Evolutionary conservation across 2,329 filamentous ascomycete species (phyloP).

Genomic region (Sarocladiaceae sp.): DNA sequence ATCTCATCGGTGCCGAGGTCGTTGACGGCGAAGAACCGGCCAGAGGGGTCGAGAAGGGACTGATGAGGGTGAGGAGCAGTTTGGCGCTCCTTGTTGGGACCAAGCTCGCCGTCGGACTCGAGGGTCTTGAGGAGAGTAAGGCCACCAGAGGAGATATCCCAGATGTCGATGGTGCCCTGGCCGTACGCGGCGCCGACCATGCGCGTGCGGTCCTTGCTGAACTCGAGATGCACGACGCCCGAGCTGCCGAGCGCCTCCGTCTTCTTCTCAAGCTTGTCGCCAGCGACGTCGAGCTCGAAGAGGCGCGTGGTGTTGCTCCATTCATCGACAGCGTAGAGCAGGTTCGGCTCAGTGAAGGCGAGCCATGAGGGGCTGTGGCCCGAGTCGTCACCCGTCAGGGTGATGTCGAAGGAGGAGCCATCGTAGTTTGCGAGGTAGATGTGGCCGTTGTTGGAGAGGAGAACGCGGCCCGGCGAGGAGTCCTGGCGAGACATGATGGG

Average conservation of each 20-base stretch:
- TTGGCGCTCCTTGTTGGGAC: constrained; percentile 28
- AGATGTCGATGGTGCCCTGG: constrained; percentile 36
- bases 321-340: constrained; percentile 43
- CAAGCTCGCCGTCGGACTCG: constrained; percentile 24
- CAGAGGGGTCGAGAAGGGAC: constrained; percentile 40
- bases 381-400: constrained; percentile 23
- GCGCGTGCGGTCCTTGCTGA: constrained; percentile 36
- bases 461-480: constrained; percentile 8
- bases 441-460: constrained; percentile 18
- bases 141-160: constrained; percentile 31
- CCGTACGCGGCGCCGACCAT: constrained; percentile 40
- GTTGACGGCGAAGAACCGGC: constrained; percentile 41
- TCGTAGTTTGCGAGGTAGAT: constrained; percentile 37
- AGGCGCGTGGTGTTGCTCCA: constrained; percentile 31
- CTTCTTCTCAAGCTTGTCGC: not conserved
- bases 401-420: constrained; percentile 31
- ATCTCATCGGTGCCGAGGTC: constrained; percentile 45
- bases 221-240: constrained; percentile 42
- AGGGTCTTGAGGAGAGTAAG: constrained; percentile 33
- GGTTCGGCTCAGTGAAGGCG: constrained; percentile 30
- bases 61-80: constrained; percentile 38
- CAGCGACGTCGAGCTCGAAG: constrained; percentile 29
- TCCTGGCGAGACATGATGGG: not conserved
- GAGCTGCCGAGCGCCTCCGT: constrained; percentile 26
- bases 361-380: constrained; percentile 40